Base-by-base conservation (phyloP, 345 rosid species). In the Brassica rapa region DNA sequence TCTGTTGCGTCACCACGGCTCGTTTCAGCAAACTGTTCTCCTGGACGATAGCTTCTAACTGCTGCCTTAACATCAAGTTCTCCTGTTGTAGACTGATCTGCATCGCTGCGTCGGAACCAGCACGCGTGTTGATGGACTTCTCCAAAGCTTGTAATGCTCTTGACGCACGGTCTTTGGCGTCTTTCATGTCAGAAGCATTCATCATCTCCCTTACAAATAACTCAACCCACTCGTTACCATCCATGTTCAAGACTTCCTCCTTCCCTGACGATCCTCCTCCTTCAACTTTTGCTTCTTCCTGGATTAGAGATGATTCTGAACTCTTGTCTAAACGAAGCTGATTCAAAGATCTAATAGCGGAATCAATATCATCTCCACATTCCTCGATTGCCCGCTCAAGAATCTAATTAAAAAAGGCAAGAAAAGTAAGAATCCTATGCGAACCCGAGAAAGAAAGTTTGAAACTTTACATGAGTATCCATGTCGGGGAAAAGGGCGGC, bases 291-390 rank as follows among this genome's bases (percentile, higher is more conserved):
- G 21, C 21, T 19, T 19, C 21, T 19, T 19, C 21, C 21, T 19
- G 21, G 21, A 19, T 19, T 19, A 19, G 21, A 19, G 21, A 19
- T 19, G 21, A 19, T 19, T 19, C 21, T 19, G 21, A 19, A 19
- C 21, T 19, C 21, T 19, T 19, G 21, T 19, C 98, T 70, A 92
- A 71, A 9, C 93, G 91, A 76, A 94, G 98, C 77, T 91, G 91
- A 64, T 85, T 86, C 85, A 94, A 86, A 80, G 93, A 87, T 81
- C 89, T 87, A 64, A 94, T 94, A 7, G 98, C 90, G 10, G 86
- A 89, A 88, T 94, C 92, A 81, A 94, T 62, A 84, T 94, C 97
- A 79, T 89, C 87, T 29, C 95, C 97, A 68, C 95, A 90, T 86
- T 87, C 97, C 78, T 86, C 89, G 79, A 92, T 88, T 35, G 89